Evolutionary conservation across 2,329 filamentous ascomycete genomes (phyloP).

Genomic region (Diplocarpon mali): DNA sequence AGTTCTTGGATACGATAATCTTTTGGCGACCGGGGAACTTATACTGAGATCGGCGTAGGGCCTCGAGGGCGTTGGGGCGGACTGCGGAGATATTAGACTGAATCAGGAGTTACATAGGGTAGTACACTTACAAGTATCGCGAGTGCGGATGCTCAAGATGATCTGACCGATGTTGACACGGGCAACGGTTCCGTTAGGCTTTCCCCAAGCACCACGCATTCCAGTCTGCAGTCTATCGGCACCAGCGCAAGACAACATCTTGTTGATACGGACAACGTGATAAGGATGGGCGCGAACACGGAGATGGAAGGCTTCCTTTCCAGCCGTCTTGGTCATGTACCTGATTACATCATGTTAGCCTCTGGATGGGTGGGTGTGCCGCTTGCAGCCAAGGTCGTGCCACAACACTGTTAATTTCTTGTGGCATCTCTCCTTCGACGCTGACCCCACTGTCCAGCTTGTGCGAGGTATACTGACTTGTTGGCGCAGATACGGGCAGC

Average conservation of each 20-base stretch:
- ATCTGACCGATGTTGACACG: conserved; percentile 99
- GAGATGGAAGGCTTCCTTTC: conserved; percentile 66
- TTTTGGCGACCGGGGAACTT: conserved; percentile 99
- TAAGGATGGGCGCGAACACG: conserved; percentile 88
- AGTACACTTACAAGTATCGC: conserved; percentile 65
- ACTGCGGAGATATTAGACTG: conserved; percentile 36
- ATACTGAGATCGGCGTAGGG: conserved; percentile 98
- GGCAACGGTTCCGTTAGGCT: conserved; percentile 97
- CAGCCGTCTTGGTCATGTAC: conserved; percentile 57
- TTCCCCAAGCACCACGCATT: conserved; percentile 99
- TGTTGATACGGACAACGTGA: conserved; percentile 99
- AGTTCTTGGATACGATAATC: conserved; percentile 99
- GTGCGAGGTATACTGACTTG: conserved; percentile 50
- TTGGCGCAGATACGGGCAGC: conserved; percentile 99
- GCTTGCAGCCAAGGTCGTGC: neutral
- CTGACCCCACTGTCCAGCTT: conserved; percentile 2
- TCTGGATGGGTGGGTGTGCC: neutral
- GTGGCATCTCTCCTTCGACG: neutral
- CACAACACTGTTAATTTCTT: neutral
- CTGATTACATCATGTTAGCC: conserved; percentile 14
- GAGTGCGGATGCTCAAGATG: conserved; percentile 91
- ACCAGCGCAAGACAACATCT: conserved; percentile 99
- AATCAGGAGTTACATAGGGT: neutral
- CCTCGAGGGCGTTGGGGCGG: conserved; percentile 90
- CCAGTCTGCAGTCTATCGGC: conserved; percentile 99